Percentiles rank a stretch among this genome's conserved stretches.
Conservation (phyloP, 192 early-diverging fungal species). For the Powellomyces hirtus region DNA sequence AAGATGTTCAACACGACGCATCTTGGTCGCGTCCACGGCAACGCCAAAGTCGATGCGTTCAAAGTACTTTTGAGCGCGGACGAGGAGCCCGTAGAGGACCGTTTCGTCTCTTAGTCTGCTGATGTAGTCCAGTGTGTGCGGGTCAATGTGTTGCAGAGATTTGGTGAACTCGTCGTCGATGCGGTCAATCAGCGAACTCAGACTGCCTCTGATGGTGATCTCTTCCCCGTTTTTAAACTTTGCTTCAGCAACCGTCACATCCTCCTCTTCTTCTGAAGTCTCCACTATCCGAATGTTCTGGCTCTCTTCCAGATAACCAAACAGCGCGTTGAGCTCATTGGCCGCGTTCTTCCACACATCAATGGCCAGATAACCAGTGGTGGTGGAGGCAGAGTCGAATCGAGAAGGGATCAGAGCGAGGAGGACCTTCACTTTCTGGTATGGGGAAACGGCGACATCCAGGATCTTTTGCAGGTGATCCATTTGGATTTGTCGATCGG, state of each 20-base stretch:
- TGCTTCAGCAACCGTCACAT: slow-evolving; percentile 48
- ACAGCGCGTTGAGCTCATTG: slow-evolving; percentile 71
- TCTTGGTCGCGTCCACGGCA: slow-evolving; percentile 69
- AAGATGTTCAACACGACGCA: slow-evolving; percentile 90
- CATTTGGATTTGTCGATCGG: slow-evolving; percentile 79
- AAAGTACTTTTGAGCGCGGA: slow-evolving; percentile 86
- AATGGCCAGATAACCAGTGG: slow-evolving; percentile 67
- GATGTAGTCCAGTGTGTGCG: slow-evolving; percentile 95
- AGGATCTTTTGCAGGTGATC: slow-evolving; percentile 67
- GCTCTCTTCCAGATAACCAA: slow-evolving; percentile 76
- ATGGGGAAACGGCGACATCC: slow-evolving; percentile 60
- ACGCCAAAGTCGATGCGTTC: slow-evolving; percentile 56
- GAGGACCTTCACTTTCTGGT: slow-evolving; percentile 80
- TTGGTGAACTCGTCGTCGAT: slow-evolving; percentile 97
- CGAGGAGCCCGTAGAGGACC: slow-evolving; percentile 79
- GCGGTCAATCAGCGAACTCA: slow-evolving; percentile 86
- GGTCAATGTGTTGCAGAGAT: slow-evolving; percentile 94
- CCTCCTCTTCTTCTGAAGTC: slow-evolving; percentile 62
- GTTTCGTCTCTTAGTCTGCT: slow-evolving; percentile 90
- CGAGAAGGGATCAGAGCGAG: slow-evolving; percentile 82
- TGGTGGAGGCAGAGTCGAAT: slow-evolving; percentile 75
- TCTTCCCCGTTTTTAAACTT: slow-evolving; percentile 50
- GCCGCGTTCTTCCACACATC: slow-evolving; percentile 76
- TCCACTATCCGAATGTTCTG: slow-evolving; percentile 69
- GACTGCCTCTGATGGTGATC: slow-evolving; percentile 74